phyloP scores from a whole-genome alignment of 345 rosid species.

The Acer negundo region DNA sequence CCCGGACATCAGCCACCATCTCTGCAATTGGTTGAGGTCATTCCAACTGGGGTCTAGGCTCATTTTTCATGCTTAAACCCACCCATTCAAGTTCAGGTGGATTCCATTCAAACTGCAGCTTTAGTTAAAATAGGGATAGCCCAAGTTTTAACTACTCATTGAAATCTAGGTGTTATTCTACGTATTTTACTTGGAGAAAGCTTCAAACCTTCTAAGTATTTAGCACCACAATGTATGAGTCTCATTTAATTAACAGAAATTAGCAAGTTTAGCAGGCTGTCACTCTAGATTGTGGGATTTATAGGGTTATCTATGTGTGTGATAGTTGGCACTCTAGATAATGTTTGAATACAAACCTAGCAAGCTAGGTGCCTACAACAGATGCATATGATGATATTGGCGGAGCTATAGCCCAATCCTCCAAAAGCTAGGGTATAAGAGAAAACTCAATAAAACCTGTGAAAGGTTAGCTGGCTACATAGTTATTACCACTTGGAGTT shows the following conservation, averaged over 20 bases:
- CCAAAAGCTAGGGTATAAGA: not conserved
- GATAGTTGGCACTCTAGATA: not conserved
- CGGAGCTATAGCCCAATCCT: not conserved
- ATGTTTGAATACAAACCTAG: not conserved
- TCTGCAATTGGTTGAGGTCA: not conserved
- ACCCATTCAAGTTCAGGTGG: not conserved
- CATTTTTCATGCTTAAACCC: not conserved
- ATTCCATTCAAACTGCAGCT: not conserved
- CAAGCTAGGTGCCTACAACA: not conserved
- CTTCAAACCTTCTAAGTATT: not conserved
- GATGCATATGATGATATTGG: not conserved
- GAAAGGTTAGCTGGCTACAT: not conserved
- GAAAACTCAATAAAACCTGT: not conserved
- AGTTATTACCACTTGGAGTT: not conserved
- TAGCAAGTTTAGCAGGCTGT: too few species aligned
- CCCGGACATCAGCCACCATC: not conserved
- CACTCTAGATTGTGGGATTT: too few species aligned
- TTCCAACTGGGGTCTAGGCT: not conserved
- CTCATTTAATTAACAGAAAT: too few species aligned
- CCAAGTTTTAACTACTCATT: conserved; percentile 1
- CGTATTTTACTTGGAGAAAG: not conserved
- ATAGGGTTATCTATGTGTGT: not conserved
- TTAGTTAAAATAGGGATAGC: conserved; percentile 1
- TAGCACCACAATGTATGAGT: not conserved
- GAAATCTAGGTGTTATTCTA: not conserved